Conservation (phyloP, 1,284 basidiomycete genomes). For the Mycena citricolor region DNA sequence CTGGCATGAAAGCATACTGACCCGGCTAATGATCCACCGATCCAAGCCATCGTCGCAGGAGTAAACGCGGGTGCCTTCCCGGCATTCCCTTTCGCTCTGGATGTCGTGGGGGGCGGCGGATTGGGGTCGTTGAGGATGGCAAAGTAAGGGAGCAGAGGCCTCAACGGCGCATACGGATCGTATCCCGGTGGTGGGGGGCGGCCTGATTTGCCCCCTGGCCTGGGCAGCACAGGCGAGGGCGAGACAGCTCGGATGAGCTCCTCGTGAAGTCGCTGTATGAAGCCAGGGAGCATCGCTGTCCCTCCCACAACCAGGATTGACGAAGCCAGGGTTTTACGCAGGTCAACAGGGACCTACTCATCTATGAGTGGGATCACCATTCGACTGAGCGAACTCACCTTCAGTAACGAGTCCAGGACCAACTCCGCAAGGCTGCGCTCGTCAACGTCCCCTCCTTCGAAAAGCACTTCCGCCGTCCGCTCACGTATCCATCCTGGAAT, state of each 20-base stretch:
- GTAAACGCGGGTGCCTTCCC: constrained; percentile 86
- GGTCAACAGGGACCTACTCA: constrained; percentile 82
- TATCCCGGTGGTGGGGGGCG: constrained; percentile 48
- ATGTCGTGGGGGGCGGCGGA: constrained; percentile 42
- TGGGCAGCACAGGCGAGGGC: constrained; percentile 37
- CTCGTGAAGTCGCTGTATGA: constrained; percentile 80
- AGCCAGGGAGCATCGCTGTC: constrained; percentile 88
- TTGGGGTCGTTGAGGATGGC: constrained; percentile 84
- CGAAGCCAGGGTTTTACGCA: constrained; percentile 77
- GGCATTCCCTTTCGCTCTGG: constrained; percentile 53
- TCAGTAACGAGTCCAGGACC: constrained; percentile 74
- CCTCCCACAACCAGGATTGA: constrained; percentile 88
- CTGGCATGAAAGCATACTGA: constrained; percentile 39
- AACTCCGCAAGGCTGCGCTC: constrained; percentile 80
- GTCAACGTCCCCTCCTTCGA: constrained; percentile 87
- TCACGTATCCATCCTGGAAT: constrained; percentile 96
- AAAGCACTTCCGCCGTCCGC: constrained; percentile 86
- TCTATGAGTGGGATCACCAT: not conserved
- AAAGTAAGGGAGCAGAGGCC: constrained; percentile 68
- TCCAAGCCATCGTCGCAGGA: constrained; percentile 80
- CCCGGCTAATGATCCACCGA: constrained; percentile 93
- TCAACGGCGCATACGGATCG: constrained; percentile 72
- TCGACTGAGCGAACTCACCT: constrained; percentile 46
- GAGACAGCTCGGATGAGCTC: constrained; percentile 69
- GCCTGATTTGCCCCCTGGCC: no score